Evolutionary conservation across 345 rosid genomes (phyloP).

Genomic region (Corymbia maculata): DNA sequence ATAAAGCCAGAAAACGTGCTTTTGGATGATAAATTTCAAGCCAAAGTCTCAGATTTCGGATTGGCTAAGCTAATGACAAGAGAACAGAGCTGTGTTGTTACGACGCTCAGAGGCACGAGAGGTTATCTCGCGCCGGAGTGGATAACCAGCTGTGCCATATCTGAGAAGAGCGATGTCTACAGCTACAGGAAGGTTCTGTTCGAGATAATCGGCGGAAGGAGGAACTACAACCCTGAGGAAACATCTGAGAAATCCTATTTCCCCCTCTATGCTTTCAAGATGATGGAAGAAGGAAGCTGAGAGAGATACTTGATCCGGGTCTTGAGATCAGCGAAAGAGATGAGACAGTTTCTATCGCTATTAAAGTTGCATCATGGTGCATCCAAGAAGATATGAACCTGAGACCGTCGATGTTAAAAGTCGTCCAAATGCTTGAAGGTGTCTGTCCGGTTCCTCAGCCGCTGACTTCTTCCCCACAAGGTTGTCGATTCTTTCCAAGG

Average conservation of each 20-base stretch:
- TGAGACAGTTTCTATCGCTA: conserved; percentile 33
- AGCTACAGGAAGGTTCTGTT: conserved; percentile 81
- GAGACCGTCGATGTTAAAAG: conserved; percentile 78
- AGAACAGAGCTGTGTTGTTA: conserved; percentile 86
- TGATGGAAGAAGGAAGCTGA: conserved; percentile 74
- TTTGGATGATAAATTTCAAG: conserved; percentile 56
- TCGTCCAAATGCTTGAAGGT: conserved; percentile 94
- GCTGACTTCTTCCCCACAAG: conserved; percentile 51
- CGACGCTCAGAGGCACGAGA: conserved; percentile 77
- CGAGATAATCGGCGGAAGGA: conserved; percentile 82
- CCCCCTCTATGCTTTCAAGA: conserved; percentile 80
- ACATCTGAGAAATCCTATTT: conserved; percentile 72
- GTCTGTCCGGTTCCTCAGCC: conserved; percentile 49
- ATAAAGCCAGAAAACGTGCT: conserved; percentile 91
- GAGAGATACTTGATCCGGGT: conserved; percentile 52
- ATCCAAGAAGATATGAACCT: conserved; percentile 76
- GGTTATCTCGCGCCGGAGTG: conserved; percentile 91
- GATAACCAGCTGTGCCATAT: conserved; percentile 86
- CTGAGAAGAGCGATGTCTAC: conserved; percentile 88
- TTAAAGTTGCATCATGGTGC: conserved; percentile 85
- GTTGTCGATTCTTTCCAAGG: conserved; percentile 37
- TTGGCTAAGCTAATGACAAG: conserved; percentile 84
- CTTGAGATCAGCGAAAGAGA: conserved; percentile 32
- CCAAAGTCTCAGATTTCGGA: conserved; percentile 92
- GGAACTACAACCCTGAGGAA: conserved; percentile 51